These are phyloP conservation scores for Butyriboletus loyo DNA, from an alignment of 768 basidiomycete genomes.

Conservation along the genomic window DNA sequence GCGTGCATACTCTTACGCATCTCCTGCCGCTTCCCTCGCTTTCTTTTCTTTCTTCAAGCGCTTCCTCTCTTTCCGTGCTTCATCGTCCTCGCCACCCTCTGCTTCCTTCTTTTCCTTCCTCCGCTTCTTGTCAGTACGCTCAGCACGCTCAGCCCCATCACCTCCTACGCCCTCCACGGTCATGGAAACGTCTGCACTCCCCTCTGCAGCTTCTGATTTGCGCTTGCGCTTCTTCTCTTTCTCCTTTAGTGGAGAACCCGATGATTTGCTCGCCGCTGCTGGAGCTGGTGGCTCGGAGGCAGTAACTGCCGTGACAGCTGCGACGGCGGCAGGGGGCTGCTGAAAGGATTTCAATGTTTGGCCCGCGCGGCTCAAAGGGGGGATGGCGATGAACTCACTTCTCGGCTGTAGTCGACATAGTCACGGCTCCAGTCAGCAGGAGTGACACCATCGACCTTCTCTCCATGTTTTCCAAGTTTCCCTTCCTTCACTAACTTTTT, in stretches of 20 bases:
- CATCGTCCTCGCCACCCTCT: constrained; percentile 48
- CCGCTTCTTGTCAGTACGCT: constrained; percentile 55
- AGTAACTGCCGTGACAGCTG: constrained; percentile 20
- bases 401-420: constrained; percentile 90
- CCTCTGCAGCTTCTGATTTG: constrained; percentile 56
- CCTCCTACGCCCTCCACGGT: constrained; percentile 32
- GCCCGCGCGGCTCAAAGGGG: not conserved
- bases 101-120: constrained; percentile 61
- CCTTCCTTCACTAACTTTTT: constrained; percentile 99
- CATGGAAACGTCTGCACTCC: constrained; percentile 43
- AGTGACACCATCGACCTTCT: constrained; percentile 82
- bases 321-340: constrained; percentile 40
- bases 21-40: constrained; percentile 41
- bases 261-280: constrained; percentile 31
- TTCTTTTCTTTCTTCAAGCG: constrained; percentile 70
- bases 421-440: constrained; percentile 89
- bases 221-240: constrained; percentile 88
- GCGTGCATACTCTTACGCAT: constrained; percentile 4
- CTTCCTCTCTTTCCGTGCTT: constrained; percentile 59
- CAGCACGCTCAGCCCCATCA: constrained; percentile 49
- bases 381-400: constrained; percentile 36
- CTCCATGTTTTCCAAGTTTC: constrained; percentile 92
- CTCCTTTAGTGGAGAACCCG: constrained; percentile 39
- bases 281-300: constrained; percentile 27
- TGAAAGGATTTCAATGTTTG: constrained; percentile 19